A percentile compares a stretch with the other conserved stretches of the same genome.
These are phyloP conservation scores for Emericellopsis terricola DNA, from an alignment of 495 filamentous ascomycete species.

Conservation along the genomic window DNA sequence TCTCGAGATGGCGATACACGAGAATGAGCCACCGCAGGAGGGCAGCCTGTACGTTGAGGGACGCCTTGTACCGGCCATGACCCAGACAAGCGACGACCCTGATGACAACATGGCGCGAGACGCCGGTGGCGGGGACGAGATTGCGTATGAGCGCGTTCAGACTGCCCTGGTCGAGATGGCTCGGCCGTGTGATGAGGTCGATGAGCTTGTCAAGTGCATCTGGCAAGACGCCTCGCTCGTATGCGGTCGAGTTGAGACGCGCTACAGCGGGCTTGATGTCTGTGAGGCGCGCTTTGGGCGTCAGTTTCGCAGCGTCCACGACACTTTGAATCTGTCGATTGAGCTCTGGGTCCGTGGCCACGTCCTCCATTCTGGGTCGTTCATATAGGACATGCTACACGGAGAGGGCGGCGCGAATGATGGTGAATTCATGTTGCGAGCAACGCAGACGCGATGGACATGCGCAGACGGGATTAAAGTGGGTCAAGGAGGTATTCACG, in stretches of 20 bases:
- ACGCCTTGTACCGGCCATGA: conserved; percentile 60
- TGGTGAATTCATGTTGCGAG: too few relatives aligned
- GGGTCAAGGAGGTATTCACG: too few relatives aligned
- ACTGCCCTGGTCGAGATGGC: conserved; percentile 58
- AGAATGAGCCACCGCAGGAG: conserved; percentile 69
- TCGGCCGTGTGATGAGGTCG: conserved; percentile 45
- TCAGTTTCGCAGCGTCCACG: conserved; percentile 16
- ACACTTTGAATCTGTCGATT: not conserved
- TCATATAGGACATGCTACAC: not conserved
- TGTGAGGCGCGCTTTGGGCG: conserved; percentile 26
- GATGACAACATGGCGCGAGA: conserved; percentile 42
- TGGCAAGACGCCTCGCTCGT: conserved; percentile 45
- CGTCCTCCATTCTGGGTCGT: not conserved
- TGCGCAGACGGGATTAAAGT: too few relatives aligned
- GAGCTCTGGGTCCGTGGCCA: not conserved
- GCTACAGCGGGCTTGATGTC: conserved; percentile 30
- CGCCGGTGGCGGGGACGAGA: conserved; percentile 49
- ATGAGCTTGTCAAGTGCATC: conserved; percentile 42
- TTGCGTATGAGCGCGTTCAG: conserved; percentile 48
- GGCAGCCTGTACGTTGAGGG: conserved; percentile 44
- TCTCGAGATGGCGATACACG: conserved; percentile 56
- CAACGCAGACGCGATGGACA: too few relatives aligned
- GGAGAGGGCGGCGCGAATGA: too few relatives aligned
- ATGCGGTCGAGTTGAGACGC: conserved; percentile 30
- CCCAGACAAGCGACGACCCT: conserved; percentile 59